A percentile compares a stretch with the other conserved stretches of the same genome.
Evolutionary conservation across 2,329 filamentous ascomycete species (phyloP).

Genomic region (Rosellinia necatrix): DNA sequence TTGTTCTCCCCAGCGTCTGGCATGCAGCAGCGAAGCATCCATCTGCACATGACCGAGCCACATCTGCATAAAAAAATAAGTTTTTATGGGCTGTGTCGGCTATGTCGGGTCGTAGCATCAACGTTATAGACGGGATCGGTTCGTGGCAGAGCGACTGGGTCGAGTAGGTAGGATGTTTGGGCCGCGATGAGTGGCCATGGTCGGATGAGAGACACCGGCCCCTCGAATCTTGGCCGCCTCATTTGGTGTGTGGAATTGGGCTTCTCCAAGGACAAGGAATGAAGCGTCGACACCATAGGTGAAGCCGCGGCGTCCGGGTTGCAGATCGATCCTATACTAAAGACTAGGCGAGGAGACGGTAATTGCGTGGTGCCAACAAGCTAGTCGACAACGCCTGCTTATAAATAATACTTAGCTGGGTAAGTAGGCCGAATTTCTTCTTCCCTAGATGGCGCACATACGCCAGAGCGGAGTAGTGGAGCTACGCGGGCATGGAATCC

Average conservation of each 20-base stretch:
- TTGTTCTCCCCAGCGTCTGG: constrained; percentile 6
- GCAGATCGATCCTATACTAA: constrained; percentile 2
- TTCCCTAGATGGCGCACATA: neutral
- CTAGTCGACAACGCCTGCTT: neutral
- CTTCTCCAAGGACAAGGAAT: constrained; percentile 9
- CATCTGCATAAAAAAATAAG: constrained; percentile 4
- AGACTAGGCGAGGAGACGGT: too few species aligned
- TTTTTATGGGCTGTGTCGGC: constrained; percentile 7
- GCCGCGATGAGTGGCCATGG: constrained; percentile 16
- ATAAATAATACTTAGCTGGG: neutral
- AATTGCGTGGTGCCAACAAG: too few species aligned
- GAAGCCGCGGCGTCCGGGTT: neutral
- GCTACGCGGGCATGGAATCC: neutral
- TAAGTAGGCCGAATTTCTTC: neutral
- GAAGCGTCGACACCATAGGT: constrained; percentile 5
- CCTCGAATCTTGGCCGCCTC: neutral
- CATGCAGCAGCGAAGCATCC: constrained; percentile 13
- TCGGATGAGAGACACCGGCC: constrained; percentile 23
- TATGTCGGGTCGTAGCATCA: constrained; percentile 23
- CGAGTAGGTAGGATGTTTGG: constrained; percentile 10
- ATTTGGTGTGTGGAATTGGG: constrained; percentile 2
- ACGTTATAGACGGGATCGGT: constrained; percentile 25
- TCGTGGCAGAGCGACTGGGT: constrained; percentile 20
- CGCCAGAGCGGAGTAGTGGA: neutral
- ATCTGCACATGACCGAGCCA: constrained; percentile 25